These are phyloP conservation scores for Neospermospora avenae DNA, from an alignment of 2,329 filamentous ascomycete species.

Conservation along the genomic window DNA sequence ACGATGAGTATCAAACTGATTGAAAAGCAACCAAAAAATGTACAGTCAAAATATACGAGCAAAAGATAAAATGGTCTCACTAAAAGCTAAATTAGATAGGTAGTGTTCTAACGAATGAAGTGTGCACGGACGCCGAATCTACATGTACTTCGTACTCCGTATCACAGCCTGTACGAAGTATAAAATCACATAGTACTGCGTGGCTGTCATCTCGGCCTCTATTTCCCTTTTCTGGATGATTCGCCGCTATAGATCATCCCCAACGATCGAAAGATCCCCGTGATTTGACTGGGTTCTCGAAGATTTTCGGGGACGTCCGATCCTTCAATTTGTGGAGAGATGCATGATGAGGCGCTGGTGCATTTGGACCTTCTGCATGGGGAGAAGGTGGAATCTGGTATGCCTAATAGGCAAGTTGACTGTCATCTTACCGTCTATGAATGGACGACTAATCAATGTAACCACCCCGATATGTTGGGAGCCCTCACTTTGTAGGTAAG, in stretches of 20 bases:
- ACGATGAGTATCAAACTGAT: too few species aligned
- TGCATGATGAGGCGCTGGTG: conserved; percentile 2
- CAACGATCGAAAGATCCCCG: conserved; percentile 8
- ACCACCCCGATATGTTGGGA: not conserved
- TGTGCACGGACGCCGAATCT: too few species aligned
- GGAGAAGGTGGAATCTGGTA: not conserved
- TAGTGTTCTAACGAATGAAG: too few species aligned
- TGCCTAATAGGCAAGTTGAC: not conserved
- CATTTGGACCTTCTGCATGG: conserved; percentile 7
- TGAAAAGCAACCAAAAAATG: too few species aligned
- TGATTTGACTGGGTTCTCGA: conserved; percentile 7
- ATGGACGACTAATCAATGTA: not conserved
- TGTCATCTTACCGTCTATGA: too few species aligned
- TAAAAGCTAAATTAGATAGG: too few species aligned
- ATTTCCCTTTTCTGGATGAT: conserved; percentile 1
- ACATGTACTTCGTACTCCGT: too few species aligned
- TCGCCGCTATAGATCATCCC: conserved; percentile 10
- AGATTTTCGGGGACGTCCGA: conserved; percentile 9
- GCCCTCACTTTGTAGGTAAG: not conserved
- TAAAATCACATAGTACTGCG: not conserved
- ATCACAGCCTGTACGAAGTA: too few species aligned
- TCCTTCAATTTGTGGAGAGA: conserved; percentile 7
- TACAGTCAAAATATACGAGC: too few species aligned
- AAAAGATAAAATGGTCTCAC: too few species aligned
- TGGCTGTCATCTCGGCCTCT: conserved; percentile 9